These are phyloP conservation scores for Elsinoe necatrix DNA, from an alignment of 2,329 filamentous ascomycete species.

Conservation along the genomic window DNA sequence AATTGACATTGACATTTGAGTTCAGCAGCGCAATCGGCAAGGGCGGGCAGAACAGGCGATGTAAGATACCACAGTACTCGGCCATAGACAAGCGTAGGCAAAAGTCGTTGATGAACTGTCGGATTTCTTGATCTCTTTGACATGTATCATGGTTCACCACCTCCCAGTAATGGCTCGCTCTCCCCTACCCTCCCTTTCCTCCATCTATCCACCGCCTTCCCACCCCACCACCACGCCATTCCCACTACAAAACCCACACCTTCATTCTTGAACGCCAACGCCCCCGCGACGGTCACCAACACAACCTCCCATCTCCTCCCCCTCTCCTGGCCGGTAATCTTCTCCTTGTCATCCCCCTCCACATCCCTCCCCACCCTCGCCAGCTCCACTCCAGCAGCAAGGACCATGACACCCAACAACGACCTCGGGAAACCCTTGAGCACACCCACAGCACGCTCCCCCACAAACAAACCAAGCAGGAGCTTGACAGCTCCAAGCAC, in stretches of 20 bases:
- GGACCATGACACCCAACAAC: conserved; percentile 77
- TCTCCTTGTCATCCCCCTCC: conserved; percentile 19
- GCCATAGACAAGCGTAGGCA: not conserved
- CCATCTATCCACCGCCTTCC: conserved; percentile 28
- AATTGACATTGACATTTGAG: conserved; percentile 78
- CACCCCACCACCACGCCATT: conserved; percentile 67
- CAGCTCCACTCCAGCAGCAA: conserved; percentile 81
- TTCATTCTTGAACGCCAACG: conserved; percentile 84
- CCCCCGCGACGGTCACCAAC: conserved; percentile 73
- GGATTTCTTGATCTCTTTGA: too few relatives aligned
- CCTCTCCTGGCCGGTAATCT: conserved; percentile 45
- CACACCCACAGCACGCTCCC: conserved; percentile 62
- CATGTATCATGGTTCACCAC: not conserved
- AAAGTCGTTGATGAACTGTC: not conserved
- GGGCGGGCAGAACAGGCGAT: not conserved
- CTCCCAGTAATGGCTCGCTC: not conserved
- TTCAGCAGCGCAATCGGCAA: not conserved
- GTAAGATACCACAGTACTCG: not conserved
- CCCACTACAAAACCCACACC: conserved; percentile 78
- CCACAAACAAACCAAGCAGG: conserved; percentile 64
- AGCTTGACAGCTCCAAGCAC: conserved; percentile 71
- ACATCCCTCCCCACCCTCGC: conserved; percentile 59
- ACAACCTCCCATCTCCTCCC: conserved; percentile 78
- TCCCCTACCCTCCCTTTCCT: not conserved
- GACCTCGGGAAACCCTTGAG: conserved; percentile 65